Evolutionary conservation across 495 filamentous ascomycete genomes (phyloP).

Genomic region (Hypomontagnella submonticulosa): DNA sequence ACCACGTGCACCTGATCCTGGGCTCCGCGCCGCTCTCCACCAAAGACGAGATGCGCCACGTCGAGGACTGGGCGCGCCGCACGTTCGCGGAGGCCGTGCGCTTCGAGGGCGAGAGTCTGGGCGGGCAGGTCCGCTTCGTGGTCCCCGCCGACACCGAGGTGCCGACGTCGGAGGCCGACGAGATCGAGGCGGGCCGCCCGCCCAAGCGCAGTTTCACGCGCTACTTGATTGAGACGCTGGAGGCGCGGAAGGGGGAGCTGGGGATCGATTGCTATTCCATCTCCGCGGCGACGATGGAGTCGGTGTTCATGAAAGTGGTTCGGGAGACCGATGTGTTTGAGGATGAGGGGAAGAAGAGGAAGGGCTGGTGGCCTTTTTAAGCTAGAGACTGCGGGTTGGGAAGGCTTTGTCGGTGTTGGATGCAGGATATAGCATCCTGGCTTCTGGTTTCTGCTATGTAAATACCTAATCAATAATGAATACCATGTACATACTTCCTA

Average conservation of each 20-base stretch:
- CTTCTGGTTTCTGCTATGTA: too few relatives aligned
- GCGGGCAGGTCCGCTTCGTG: constrained; percentile 77
- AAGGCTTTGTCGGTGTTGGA: background rate
- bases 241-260: constrained; percentile 66
- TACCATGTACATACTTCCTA: too few relatives aligned
- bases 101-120: constrained; percentile 71
- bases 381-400: background rate
- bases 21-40: constrained; percentile 70
- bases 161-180: constrained; percentile 1
- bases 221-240: constrained; percentile 70
- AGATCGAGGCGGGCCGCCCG: constrained; percentile 24
- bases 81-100: constrained; percentile 62
- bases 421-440: background rate
- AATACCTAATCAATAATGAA: background rate
- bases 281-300: constrained; percentile 75
- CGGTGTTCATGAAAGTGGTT: constrained; percentile 79
- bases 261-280: constrained; percentile 76
- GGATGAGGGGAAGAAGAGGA: constrained; percentile 58
- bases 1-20: constrained; percentile 72
- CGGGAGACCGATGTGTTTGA: constrained; percentile 72
- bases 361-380: constrained; percentile 40
- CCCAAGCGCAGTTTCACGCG: constrained; percentile 54
- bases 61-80: constrained; percentile 66
- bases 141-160: constrained; percentile 59
- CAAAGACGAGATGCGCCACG: constrained; percentile 65